Percentiles rank a stretch among this genome's conserved stretches.
Evolutionary conservation across 1,139 yeast genomes (phyloP).

Genomic region (Saccharomyces uvarum): DNA sequence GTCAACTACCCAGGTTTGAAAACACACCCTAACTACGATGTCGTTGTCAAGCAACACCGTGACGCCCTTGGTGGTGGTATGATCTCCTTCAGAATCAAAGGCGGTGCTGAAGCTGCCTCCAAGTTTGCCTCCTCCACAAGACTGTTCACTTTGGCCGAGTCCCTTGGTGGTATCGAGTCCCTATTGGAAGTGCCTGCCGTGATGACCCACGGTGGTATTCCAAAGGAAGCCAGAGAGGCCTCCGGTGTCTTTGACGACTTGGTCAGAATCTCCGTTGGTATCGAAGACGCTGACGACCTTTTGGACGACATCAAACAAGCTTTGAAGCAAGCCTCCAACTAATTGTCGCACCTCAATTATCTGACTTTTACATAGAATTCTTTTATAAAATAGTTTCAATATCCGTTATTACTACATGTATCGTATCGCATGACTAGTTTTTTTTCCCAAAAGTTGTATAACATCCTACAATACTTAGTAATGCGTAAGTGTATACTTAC

Average conservation of each 20-base stretch:
- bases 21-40: slow-evolving; percentile 54
- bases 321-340: slow-evolving; percentile 36
- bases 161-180: slow-evolving; percentile 85
- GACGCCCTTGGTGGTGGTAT: slow-evolving; percentile 87
- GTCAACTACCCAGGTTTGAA: slow-evolving; percentile 81
- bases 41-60: slow-evolving; percentile 71
- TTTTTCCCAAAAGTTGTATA: neutral
- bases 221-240: slow-evolving; percentile 69
- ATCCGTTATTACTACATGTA: neutral
- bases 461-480: too few relatives aligned
- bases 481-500: neutral
- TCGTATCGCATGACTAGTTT: neutral
- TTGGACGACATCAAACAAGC: slow-evolving; percentile 70
- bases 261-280: slow-evolving; percentile 78
- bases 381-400: neutral
- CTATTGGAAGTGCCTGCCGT: slow-evolving; percentile 83
- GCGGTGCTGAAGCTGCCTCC: slow-evolving; percentile 73
- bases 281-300: slow-evolving; percentile 75
- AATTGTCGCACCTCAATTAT: neutral
- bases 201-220: slow-evolving; percentile 92
- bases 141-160: slow-evolving; percentile 79
- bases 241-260: slow-evolving; percentile 79
- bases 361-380: neutral
- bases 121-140: slow-evolving; percentile 66
- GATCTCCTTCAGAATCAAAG: slow-evolving; percentile 79